Percentiles rank a stretch among this genome's conserved stretches.
Evolutionary conservation across 306 rosid genomes (phyloP).

Genomic region (Abrus pulchellus): DNA sequence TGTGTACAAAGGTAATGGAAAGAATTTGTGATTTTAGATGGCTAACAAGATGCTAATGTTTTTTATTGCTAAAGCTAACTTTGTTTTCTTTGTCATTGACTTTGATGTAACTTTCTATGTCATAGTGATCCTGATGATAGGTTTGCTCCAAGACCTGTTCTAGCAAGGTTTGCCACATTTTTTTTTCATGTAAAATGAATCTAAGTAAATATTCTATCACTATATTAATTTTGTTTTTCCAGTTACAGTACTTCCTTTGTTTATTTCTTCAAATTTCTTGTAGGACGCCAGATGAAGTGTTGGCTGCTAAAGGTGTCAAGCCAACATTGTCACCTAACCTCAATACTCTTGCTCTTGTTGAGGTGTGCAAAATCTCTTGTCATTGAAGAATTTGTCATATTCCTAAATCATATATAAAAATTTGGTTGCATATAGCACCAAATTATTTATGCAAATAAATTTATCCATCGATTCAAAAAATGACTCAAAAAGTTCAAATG

Average conservation of each 20-base stretch:
- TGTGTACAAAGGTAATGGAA: conserved; percentile 87
- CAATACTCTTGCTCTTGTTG: conserved; percentile 93
- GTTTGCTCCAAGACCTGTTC: conserved; percentile 81
- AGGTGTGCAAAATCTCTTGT: conserved; percentile 65
- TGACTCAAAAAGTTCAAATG: background rate
- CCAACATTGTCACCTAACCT: conserved; percentile 96
- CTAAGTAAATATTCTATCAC: conserved; percentile 15
- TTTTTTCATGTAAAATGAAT: conserved; percentile 26
- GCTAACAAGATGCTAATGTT: conserved; percentile 17
- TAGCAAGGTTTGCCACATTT: conserved; percentile 80
- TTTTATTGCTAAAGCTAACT: conserved; percentile 23
- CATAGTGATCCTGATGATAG: conserved; percentile 94
- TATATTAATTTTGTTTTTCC: conserved; percentile 1
- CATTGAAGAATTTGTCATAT: conserved; percentile 35
- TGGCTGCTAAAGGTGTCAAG: conserved; percentile 97
- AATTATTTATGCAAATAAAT: background rate
- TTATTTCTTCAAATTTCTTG: conserved; percentile 35
- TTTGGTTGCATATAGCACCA: conserved; percentile 16
- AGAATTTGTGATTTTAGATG: conserved; percentile 23
- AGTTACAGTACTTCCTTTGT: background rate
- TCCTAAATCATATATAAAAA: conserved; percentile 8
- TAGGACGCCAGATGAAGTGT: conserved; percentile 96
- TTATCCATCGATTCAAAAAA: background rate
- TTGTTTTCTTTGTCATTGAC: conserved; percentile 32
- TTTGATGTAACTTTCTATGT: conserved; percentile 41